phyloP scores from a whole-genome alignment of 768 basidiomycete genomes.

The Cystobasidium ongulense region DNA sequence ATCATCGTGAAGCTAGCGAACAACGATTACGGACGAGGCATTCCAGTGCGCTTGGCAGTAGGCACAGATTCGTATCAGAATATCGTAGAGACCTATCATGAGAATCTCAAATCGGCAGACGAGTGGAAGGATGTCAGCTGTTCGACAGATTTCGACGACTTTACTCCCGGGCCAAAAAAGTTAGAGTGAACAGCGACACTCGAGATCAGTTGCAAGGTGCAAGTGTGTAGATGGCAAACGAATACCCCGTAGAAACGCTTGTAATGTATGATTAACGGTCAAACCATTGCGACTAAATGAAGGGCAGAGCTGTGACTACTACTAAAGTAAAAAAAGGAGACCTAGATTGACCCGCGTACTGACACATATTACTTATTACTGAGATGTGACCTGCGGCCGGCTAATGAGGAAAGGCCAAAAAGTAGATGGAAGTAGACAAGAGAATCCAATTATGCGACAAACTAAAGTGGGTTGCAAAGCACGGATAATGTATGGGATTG shows the following conservation, averaged over 20 bases:
- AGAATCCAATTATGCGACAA: neutral
- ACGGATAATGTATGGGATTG: neutral
- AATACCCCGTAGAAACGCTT: too few relatives aligned
- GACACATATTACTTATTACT: neutral
- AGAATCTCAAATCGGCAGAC: neutral
- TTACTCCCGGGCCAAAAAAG: neutral
- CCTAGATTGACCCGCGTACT: neutral
- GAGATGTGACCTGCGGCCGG: too few relatives aligned
- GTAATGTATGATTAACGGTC: neutral
- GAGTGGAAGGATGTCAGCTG: constrained; percentile 8
- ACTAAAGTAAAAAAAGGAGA: neutral
- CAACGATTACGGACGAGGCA: neutral
- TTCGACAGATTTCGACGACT: constrained; percentile 1
- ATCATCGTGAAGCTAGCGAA: constrained; percentile 12
- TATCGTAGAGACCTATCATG: neutral
- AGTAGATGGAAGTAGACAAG: neutral
- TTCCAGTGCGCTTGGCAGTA: neutral
- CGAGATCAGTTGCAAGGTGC: too few relatives aligned
- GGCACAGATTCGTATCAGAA: constrained; percentile 7
- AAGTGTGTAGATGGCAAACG: too few relatives aligned
- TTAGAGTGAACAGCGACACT: neutral
- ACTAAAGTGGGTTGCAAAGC: neutral
- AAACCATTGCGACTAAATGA: neutral
- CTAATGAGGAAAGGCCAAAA: neutral
- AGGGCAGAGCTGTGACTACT: neutral